These are phyloP conservation scores for Mallotus repandus DNA, from an alignment of 441 rosid genomes.

Conservation along the genomic window DNA sequence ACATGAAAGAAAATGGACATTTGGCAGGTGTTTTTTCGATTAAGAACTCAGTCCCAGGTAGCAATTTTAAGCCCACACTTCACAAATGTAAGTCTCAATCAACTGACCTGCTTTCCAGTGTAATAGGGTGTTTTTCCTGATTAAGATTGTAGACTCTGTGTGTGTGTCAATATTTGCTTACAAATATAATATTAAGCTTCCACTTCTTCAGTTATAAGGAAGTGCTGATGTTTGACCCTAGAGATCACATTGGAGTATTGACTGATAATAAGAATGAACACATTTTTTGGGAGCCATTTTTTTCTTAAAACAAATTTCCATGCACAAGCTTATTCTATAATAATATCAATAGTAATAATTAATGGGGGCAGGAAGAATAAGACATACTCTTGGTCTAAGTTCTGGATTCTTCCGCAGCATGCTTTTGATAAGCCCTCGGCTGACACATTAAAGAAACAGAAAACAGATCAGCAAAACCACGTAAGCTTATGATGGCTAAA, in stretches of 20 bases:
- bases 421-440: constrained; percentile 87
- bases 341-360: background rate
- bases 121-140: too few relatives aligned
- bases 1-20: constrained; percentile 9
- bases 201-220: background rate
- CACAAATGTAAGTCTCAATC: too few relatives aligned
- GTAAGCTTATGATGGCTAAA: constrained; percentile 12
- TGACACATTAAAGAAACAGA: constrained; percentile 37
- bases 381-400: constrained; percentile 86
- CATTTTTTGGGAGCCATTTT: background rate
- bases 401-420: constrained; percentile 97
- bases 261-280: background rate
- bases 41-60: background rate
- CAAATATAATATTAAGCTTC: background rate
- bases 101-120: too few relatives aligned
- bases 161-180: too few relatives aligned
- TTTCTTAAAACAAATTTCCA: background rate
- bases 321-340: background rate
- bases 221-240: background rate
- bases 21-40: background rate
- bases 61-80: background rate
- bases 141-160: too few relatives aligned
- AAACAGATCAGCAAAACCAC: constrained; percentile 16
- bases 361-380: background rate
- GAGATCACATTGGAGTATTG: constrained; percentile 12